Evolutionary conservation across 2,329 filamentous ascomycete species (phyloP).

Genomic region (Drechslerella dactyloides): DNA sequence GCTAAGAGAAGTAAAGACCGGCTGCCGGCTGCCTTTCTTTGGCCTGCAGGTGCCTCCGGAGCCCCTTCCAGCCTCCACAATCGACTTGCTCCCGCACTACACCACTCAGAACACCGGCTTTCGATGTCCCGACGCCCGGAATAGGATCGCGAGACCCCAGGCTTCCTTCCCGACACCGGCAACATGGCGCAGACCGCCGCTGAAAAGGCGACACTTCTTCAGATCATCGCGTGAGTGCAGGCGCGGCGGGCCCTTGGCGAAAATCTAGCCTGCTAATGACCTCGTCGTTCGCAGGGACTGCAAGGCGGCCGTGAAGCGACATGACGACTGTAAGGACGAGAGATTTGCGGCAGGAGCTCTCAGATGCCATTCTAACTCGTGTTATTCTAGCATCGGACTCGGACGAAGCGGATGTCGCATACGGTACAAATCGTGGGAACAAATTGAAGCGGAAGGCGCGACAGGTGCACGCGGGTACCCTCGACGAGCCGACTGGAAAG

Average conservation of each 20-base stretch:
- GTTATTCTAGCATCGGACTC: slow-evolving; percentile 72
- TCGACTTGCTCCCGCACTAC: slow-evolving; percentile 6
- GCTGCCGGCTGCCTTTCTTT: neutral
- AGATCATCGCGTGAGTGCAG: slow-evolving; percentile 53
- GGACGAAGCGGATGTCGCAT: slow-evolving; percentile 70
- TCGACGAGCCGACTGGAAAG: slow-evolving; percentile 70
- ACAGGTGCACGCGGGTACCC: slow-evolving; percentile 73
- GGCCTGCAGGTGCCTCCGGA: neutral
- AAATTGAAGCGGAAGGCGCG: slow-evolving; percentile 78
- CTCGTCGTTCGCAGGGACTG: slow-evolving; percentile 51
- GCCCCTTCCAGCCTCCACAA: slow-evolving; percentile 19
- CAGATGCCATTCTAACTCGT: neutral
- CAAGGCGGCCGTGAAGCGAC: slow-evolving; percentile 53
- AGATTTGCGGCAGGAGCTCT: neutral
- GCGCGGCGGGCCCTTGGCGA: slow-evolving; percentile 2
- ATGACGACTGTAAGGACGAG: slow-evolving; percentile 47
- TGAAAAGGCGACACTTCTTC: slow-evolving; percentile 47
- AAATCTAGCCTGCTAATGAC: slow-evolving; percentile 20
- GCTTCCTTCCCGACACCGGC: neutral
- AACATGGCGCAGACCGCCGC: slow-evolving; percentile 43
- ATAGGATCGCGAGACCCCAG: slow-evolving; percentile 4
- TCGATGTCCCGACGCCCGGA: neutral
- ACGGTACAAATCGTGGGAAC: slow-evolving; percentile 75
- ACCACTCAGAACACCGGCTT: neutral
- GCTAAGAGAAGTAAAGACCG: slow-evolving; percentile 7